Evolutionary conservation across 73 alveolate species (phyloP).

Genomic region (Paramecium pentaurelia): DNA sequence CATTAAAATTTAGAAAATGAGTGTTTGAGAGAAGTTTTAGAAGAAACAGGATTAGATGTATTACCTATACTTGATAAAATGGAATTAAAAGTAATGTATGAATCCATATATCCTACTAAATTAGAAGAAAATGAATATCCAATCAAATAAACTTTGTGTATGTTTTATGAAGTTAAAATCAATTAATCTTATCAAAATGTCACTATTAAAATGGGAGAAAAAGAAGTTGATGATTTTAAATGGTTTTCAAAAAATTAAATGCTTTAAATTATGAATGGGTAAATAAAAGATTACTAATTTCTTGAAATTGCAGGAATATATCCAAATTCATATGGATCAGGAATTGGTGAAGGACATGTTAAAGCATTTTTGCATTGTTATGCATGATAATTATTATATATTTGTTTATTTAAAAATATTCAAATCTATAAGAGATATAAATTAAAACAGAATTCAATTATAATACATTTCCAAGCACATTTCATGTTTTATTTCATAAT

Average conservation of each 20-base stretch:
- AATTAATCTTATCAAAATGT: neutral
- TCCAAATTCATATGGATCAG: neutral
- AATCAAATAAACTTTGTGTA: neutral
- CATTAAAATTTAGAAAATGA: neutral
- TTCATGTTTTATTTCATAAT: constrained; percentile 89
- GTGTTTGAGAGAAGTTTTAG: neutral
- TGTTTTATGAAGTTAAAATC: neutral
- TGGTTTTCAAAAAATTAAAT: neutral
- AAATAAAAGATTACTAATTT: neutral
- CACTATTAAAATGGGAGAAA: neutral
- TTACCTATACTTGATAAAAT: neutral
- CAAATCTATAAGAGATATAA: neutral
- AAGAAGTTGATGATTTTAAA: neutral
- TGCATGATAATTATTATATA: neutral
- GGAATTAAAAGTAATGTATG: neutral
- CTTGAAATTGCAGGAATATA: neutral
- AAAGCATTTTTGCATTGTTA: neutral
- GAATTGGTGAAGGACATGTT: neutral
- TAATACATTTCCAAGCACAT: constrained; percentile 89
- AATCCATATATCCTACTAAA: neutral
- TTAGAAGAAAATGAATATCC: neutral
- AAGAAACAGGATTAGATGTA: neutral
- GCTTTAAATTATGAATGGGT: neutral
- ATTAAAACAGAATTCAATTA: constrained; percentile 59
- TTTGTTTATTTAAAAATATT: neutral